phyloP scores from a whole-genome alignment of 768 basidiomycete genomes.

The Pulveroboletus ravenelii region DNA sequence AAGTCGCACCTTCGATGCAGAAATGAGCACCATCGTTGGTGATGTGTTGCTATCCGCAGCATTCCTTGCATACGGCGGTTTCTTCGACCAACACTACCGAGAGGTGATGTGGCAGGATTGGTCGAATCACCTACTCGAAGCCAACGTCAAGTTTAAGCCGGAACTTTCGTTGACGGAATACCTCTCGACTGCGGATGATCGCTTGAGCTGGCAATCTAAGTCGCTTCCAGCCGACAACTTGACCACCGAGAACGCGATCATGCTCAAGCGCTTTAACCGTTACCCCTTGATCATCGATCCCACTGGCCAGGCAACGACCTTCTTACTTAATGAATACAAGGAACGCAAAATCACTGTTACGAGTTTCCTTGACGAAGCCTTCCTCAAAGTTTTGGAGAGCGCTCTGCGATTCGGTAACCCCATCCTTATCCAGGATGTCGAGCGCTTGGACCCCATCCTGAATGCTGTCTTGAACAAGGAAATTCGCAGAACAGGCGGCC shows the following conservation, averaged over 20 bases:
- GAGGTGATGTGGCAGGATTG: slow-evolving; percentile 97
- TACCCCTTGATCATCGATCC: slow-evolving; percentile 98
- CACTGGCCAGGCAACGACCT: slow-evolving; percentile 93
- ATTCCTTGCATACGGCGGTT: slow-evolving; percentile 95
- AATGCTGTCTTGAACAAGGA: slow-evolving; percentile 98
- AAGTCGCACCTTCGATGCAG: slow-evolving; percentile 91
- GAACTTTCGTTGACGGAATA: slow-evolving; percentile 94
- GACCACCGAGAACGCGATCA: slow-evolving; percentile 98
- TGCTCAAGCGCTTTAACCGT: slow-evolving; percentile 96
- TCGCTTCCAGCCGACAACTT: slow-evolving; percentile 93
- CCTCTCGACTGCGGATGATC: slow-evolving; percentile 94
- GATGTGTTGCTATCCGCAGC: slow-evolving; percentile 94
- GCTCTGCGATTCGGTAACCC: slow-evolving; percentile 99
- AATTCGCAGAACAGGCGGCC: slow-evolving; percentile 91
- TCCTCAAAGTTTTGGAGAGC: slow-evolving; percentile 97
- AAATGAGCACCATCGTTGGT: slow-evolving; percentile 98
- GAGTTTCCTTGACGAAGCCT: slow-evolving; percentile 97
- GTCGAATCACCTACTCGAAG: slow-evolving; percentile 83
- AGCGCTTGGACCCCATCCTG: slow-evolving; percentile 94
- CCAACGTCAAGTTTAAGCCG: slow-evolving; percentile 85
- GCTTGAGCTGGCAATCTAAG: slow-evolving; percentile 92
- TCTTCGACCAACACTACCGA: slow-evolving; percentile 98
- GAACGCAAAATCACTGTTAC: slow-evolving; percentile 97
- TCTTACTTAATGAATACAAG: slow-evolving; percentile 90
- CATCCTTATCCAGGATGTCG: slow-evolving; percentile 95